Base-by-base conservation (phyloP, 257 asterid species). In the Knoxia roxburghii region DNA sequence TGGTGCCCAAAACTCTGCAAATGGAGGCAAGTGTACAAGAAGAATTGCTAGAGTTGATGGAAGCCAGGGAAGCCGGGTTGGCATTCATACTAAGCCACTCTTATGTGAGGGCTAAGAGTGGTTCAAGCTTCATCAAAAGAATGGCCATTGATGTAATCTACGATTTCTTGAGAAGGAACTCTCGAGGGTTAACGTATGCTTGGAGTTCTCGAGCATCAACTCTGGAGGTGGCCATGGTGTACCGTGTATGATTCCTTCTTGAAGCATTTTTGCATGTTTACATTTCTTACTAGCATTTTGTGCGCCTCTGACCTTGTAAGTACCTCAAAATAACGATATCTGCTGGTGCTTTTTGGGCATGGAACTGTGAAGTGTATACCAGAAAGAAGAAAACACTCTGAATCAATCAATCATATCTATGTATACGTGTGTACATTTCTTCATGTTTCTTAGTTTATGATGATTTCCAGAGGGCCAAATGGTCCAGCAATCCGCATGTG, bases 21-120 rank as follows among this genome's bases (percentile, higher is more conserved):
- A 78, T 88, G 37, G 87, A 83, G 13, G 18, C 73, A 21, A 72
- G 78, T 7, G 83, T 73, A 0, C 79, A 65, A 24, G 76, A 64
- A 2, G 97, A 92, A 84, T 60, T 92, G 65, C 79, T 72, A 35
- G 97, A 85, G 35, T 70, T 93, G 39, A 83, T 77, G 87, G 98
- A 89, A 49, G 97, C 97, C 0, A 80, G 98, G 73, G 99, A 93
- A 61, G 84, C 97, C 0, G 98, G 98, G 54, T 79, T 93, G 91
- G 95, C 97, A 6, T 90, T 93, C 71, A 86, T 93, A 64, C 63
- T 93, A 29, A 96, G 94, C 0, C 95, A 88, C 39, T 85, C 88
- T 43, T 90, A 93, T 27, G 98, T 93, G 62, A 81, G 73, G 64
- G 97, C 98, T 12, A 93, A 93, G 72, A 64, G 80, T 0, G 96